These are phyloP conservation scores for Thraustochytrium sp. DNA, from an alignment of 352 stramenopile genomes.

Conservation along the genomic window DNA sequence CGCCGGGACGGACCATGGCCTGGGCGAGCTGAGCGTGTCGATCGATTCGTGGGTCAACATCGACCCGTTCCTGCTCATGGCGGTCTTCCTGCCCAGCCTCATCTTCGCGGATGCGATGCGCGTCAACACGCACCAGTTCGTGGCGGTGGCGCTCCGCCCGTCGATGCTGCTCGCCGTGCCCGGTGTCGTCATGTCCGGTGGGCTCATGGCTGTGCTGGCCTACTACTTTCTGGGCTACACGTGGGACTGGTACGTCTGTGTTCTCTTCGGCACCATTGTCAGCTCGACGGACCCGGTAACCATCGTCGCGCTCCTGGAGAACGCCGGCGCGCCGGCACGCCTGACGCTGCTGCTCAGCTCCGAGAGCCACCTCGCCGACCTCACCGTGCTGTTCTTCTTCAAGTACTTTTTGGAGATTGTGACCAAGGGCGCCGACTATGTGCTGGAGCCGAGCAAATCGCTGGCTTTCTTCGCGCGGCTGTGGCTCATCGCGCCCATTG, in stretches of 20 bases:
- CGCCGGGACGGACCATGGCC: background rate
- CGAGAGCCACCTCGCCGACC: conserved; percentile 20
- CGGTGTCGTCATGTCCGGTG: background rate
- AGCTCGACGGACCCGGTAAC: background rate
- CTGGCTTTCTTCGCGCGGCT: background rate
- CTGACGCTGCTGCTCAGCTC: conserved; percentile 22
- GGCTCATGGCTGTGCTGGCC: background rate
- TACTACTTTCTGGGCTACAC: background rate
- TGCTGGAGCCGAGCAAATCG: background rate
- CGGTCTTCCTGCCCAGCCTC: conserved; percentile 7
- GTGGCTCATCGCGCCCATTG: background rate
- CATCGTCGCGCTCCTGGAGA: conserved; percentile 23
- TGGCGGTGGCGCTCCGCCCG: background rate
- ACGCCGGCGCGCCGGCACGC: background rate
- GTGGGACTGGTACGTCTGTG: conserved; percentile 9
- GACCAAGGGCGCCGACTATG: background rate
- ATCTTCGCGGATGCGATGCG: conserved; percentile 21
- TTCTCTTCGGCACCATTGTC: conserved; percentile 12
- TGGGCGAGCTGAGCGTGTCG: conserved; percentile 8
- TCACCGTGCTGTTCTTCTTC: conserved; percentile 13
- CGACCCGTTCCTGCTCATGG: conserved; percentile 27
- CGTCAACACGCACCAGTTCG: conserved; percentile 33
- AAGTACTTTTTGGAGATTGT: conserved; percentile 36
- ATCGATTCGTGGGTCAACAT: conserved; percentile 28
- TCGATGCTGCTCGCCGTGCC: background rate